Percentiles rank a stretch among this genome's conserved stretches.
These are phyloP conservation scores for Trypanosoma platydactyli DNA, from an alignment of 208 protist species.

Conservation along the genomic window DNA sequence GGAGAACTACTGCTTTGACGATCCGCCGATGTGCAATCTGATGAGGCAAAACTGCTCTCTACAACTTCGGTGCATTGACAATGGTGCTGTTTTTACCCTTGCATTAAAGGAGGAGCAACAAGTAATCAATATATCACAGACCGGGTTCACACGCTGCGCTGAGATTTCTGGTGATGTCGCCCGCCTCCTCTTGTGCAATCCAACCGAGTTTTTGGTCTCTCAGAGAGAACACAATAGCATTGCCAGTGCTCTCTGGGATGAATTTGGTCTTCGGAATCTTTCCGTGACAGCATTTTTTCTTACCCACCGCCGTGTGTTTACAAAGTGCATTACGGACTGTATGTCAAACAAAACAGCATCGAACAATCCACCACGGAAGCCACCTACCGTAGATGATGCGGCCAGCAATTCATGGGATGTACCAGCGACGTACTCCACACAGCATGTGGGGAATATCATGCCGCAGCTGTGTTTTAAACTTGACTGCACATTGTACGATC, in stretches of 20 bases:
- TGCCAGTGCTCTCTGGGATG: conserved; percentile 47
- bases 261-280: conserved; percentile 51
- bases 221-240: conserved; percentile 49
- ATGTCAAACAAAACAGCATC: too few relatives aligned
- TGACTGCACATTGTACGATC: conserved; percentile 52
- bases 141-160: conserved; percentile 33
- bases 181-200: conserved; percentile 41
- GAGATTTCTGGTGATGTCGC: conserved; percentile 57
- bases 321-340: not conserved
- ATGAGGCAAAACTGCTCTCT: conserved; percentile 37
- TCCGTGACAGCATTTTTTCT: conserved; percentile 45
- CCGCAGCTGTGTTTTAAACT: conserved; percentile 51
- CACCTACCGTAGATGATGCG: too few relatives aligned
- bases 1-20: conserved; percentile 77
- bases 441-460: conserved; percentile 8
- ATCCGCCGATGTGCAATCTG: conserved; percentile 45
- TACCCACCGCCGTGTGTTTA: conserved; percentile 37
- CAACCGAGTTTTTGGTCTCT: conserved; percentile 48
- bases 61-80: conserved; percentile 50
- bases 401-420: too few relatives aligned
- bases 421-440: not conserved
- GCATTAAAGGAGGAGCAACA: conserved; percentile 61
- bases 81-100: conserved; percentile 38
- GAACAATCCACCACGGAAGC: too few relatives aligned
- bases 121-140: conserved; percentile 43